Base-by-base conservation (phyloP, 129 eudicot genomes). In the Artemisia argyi region DNA sequence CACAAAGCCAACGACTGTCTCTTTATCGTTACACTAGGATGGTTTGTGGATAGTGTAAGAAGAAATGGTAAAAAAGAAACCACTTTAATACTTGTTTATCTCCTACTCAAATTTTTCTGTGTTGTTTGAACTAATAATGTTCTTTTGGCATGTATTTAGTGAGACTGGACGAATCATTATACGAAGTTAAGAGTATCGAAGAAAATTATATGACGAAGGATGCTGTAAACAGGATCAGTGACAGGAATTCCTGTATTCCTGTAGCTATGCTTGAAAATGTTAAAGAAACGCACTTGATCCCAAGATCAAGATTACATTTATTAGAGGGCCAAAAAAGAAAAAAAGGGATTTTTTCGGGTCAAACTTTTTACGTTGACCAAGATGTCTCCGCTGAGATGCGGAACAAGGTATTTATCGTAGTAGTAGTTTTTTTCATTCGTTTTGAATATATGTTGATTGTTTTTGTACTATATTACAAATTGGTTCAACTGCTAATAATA, bases 41-140 rank as follows among this genome's bases (percentile, higher is more conserved):
- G 98, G 97, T 94, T 94, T 75, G 87, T 94, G 68, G 98, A 94
- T 67, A 87, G 97, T 44, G 92, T 87, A 46, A 83, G 75, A 81
- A 87, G 84, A 77, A 93, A 93, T 26, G 95, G 97, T 88, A 88
- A 77, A 76, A 77, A 74, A 59, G 2, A n/a, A 54, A 50, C 13
- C 26, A 70, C 61, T 53, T 64, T 35, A 59, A 17, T 61, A 8
- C 54, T 63, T 57, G 47, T 62, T 79, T 65, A 11, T 10, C 61
- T 46, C n/a, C 39, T 28, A 62, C 30, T 67, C 6, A 5, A 51
- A 26, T 10, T 30, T 42, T 71, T 42, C 19, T 24, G 10, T 49
- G 3, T 28, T 59, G 42, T 56, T 18, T 77, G 3, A 47, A 28
- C 20, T 26, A 57, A 48, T n/a, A 17, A 46, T 9, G 1, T 60